Conservation (phyloP, 768 basidiomycete genomes). For the Lyophyllum semitale region DNA sequence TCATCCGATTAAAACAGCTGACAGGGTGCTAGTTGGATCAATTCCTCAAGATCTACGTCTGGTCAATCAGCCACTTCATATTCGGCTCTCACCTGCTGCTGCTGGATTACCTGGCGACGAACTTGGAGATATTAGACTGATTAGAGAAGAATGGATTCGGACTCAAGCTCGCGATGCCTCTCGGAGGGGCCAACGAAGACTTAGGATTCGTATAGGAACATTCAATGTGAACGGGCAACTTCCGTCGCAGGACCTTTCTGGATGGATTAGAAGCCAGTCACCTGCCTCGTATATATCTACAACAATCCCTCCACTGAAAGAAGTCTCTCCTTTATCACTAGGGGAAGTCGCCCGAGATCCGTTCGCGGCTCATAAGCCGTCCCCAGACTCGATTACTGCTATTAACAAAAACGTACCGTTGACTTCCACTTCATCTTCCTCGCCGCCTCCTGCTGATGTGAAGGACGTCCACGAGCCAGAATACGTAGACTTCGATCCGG, state of each 20-base stretch:
- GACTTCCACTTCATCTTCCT: background rate
- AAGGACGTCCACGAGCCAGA: conserved; percentile 1
- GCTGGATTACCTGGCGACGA: conserved; percentile 71
- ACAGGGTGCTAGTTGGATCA: conserved; percentile 34
- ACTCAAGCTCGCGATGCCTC: conserved; percentile 39
- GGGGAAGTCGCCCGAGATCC: conserved; percentile 26
- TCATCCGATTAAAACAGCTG: background rate
- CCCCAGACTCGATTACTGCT: background rate
- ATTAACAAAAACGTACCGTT: background rate
- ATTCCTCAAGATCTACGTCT: conserved; percentile 59
- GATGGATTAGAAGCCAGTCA: conserved; percentile 53
- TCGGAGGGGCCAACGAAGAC: conserved; percentile 28
- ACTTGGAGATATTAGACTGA: conserved; percentile 50
- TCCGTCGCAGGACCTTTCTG: conserved; percentile 70
- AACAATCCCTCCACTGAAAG: conserved; percentile 34
- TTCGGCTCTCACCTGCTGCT: conserved; percentile 56
- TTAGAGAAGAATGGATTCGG: conserved; percentile 70
- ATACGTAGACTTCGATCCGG: conserved; percentile 28
- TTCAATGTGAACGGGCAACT: conserved; percentile 85
- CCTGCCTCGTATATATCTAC: conserved; percentile 8
- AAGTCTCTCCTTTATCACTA: conserved; percentile 38
- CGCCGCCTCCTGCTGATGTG: background rate
- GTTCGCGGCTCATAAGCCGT: conserved; percentile 9
- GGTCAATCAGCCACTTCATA: conserved; percentile 45
- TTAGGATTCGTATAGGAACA: conserved; percentile 68